Base-by-base conservation (phyloP, 2,329 filamentous ascomycete species). In the Aspergillus quadrilineatus region DNA sequence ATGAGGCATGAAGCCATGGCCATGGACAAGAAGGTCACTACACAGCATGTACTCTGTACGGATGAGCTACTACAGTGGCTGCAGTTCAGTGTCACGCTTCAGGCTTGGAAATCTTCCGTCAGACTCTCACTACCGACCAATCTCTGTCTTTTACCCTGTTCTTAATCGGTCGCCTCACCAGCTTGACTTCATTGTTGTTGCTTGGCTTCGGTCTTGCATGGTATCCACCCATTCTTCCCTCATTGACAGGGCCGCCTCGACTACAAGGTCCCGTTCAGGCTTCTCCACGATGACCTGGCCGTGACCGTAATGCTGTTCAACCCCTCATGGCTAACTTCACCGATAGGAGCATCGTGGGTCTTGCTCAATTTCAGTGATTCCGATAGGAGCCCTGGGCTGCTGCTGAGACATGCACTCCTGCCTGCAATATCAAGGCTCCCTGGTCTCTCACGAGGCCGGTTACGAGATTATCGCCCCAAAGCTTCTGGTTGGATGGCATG, bases 211-310 rank as follows among this genome's bases (percentile, higher is more conserved):
- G 54, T 60, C 56, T 47, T 53, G 52, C 60, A 46, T 50, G 44
- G 53, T 56, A 50, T 53, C 62, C 59, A 63, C 63, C 52, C 53
- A 57, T 63, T 61, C 22, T 22, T 22, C 58, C 56, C 55, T 63
- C 57, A 62, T 58, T 58, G 53, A 58, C 60, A 57, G 57, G 61
- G 60, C 60, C 61, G 62, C 62, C 56, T 22, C 22, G 22, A 22
- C 22, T 61, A 63, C 62, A 55, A 59, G 60, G 55, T 55, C 55
- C 59, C 57, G 57, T 43, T 56, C 56, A 55, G 61, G 53, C 57
- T 58, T 58, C 64, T 61, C 63, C 64, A 61, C 64, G 61, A 62
- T 65, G 64, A 65, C 64, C 60, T 66, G 64, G 63, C 64, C 47
- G 53, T 58, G 49, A 52, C 44, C 48, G 44, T 29, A 48, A 54